Evolutionary conservation across 139 green algal species (phyloP).

Genomic region (Edaphochlamys debaryana): DNA sequence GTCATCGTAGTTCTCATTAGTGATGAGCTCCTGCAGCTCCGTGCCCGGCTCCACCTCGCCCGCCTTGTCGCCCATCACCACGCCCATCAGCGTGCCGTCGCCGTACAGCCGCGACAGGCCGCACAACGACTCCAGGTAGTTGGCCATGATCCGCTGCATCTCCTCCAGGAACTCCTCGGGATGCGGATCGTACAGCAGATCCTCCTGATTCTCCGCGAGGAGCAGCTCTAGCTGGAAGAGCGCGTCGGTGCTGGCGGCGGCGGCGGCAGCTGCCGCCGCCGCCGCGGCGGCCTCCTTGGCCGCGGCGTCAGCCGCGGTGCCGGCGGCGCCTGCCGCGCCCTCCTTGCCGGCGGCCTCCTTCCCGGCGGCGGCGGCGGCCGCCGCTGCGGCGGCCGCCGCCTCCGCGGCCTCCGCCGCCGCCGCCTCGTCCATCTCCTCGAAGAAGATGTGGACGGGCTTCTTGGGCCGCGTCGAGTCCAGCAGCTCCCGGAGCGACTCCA

Average conservation of each 20-base stretch:
- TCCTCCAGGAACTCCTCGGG: conserved; percentile 58
- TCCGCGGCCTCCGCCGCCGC: conserved; percentile 3
- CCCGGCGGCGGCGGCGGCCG: conserved; percentile 2
- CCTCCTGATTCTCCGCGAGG: conserved; percentile 50
- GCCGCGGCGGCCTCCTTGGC: background rate
- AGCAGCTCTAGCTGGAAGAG: conserved; percentile 77
- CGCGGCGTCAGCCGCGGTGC: background rate
- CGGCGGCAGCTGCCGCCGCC: background rate
- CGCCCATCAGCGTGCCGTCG: conserved; percentile 48
- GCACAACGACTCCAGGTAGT: conserved; percentile 63
- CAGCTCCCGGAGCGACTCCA: conserved; percentile 67
- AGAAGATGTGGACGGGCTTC: conserved; percentile 7
- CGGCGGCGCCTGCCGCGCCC: background rate
- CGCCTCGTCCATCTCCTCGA: conserved; percentile 27
- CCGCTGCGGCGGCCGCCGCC: conserved; percentile 9
- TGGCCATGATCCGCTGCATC: conserved; percentile 47
- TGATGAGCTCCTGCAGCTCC: conserved; percentile 78
- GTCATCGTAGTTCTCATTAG: conserved; percentile 62
- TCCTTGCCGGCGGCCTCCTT: conserved; percentile 34
- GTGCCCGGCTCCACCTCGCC: conserved; percentile 60
- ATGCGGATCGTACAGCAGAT: conserved; percentile 61
- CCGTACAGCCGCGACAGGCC: conserved; percentile 62
- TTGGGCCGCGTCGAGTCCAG: conserved; percentile 33
- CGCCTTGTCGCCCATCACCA: conserved; percentile 60
- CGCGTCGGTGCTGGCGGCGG: conserved; percentile 2